Base-by-base conservation (phyloP, 345 rosid genomes). In the Gossypium australe region DNA sequence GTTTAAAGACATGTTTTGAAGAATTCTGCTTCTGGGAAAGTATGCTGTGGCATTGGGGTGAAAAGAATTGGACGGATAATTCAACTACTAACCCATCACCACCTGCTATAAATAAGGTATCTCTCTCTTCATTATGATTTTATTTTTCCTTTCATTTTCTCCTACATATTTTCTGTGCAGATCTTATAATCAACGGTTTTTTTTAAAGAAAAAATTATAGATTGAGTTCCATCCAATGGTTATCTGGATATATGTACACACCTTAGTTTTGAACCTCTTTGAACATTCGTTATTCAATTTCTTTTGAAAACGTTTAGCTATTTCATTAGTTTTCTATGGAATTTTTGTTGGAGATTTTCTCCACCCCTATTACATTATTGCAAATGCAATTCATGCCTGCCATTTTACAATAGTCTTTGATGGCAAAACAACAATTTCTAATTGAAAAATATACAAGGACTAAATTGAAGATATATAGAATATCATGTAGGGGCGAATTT, bases 21-120 rank as follows among this genome's bases (percentile, higher is more conserved):
- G 79, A 84, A n/a, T 89, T 90, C 67, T 92, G 98, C 83, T 87
- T 83, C 80, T 92, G 94, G 97, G 87, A 94, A 70, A 93, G 94
- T 84, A 91, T 93, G 97, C 75, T 93, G 75, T 85, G 90, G 94
- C 95, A 93, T 72, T 91, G 98, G 98, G 95, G 95, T 53, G 97
- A 91, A 16, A 91, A 78, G 27, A 91, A 91, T 58, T 83, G 83
- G 82, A 90, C 97, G 16, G 89, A 86, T 45, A 88, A 88, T 80
- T 83, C 88, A 41, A 86, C 89, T 11, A 61, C 80, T 64, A 72
- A 81, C 52, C 80, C 83, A 9, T 61, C 82, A 14, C 58, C 73
- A 2, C 85, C 82, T 1, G 70, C 78, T 24, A 60, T 75, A 13
- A 70, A 78, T 11, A 64, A 51, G 8, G 72, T 76, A 71, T 73